Evolutionary conservation across 2,329 filamentous ascomycete genomes (phyloP).

Genomic region (Neofusicoccum umdonicola): DNA sequence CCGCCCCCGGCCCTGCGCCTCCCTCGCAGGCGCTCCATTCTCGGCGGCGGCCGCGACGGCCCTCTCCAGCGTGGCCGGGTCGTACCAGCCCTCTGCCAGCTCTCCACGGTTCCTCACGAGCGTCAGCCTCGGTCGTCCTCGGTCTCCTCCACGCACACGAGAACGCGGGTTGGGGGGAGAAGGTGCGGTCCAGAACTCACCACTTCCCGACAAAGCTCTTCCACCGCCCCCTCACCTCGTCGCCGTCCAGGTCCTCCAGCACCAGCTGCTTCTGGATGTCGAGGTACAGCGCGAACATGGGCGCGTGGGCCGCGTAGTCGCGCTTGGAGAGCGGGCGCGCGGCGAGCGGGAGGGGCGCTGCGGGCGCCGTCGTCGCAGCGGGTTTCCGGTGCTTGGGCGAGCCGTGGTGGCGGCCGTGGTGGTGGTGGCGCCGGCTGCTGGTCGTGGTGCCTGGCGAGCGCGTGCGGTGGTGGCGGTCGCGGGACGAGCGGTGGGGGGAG

Average conservation of each 20-base stretch:
- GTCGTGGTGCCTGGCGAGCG: slow-evolving; percentile 23
- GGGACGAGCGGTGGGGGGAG: slow-evolving; percentile 35
- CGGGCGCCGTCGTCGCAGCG: not conserved
- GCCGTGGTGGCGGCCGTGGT: not conserved
- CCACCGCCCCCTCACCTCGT: slow-evolving; percentile 81
- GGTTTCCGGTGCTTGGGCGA: not conserved
- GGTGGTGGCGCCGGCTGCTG: not conserved
- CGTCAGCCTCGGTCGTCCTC: slow-evolving; percentile 38
- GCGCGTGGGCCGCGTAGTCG: slow-evolving; percentile 64
- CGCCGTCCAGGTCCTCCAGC: slow-evolving; percentile 66
- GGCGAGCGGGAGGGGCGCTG: slow-evolving; percentile 57
- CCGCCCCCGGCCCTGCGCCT: not conserved
- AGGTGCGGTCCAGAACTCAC: slow-evolving; percentile 47
- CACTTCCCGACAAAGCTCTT: slow-evolving; percentile 90
- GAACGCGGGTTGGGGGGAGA: not conserved
- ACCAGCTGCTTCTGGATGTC: slow-evolving; percentile 80
- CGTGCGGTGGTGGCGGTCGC: slow-evolving; percentile 32
- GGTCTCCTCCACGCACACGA: no score
- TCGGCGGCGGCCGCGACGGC: slow-evolving; percentile 38
- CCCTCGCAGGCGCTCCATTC: slow-evolving; percentile 20
- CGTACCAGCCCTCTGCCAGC: slow-evolving; percentile 90
- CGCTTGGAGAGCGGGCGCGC: slow-evolving; percentile 66
- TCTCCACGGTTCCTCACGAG: slow-evolving; percentile 73
- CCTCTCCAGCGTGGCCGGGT: slow-evolving; percentile 66
- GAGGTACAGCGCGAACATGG: slow-evolving; percentile 79